Evolutionary conservation across 805 yeast genomes (phyloP).

Genomic region (Jamesozyma gamospora): DNA sequence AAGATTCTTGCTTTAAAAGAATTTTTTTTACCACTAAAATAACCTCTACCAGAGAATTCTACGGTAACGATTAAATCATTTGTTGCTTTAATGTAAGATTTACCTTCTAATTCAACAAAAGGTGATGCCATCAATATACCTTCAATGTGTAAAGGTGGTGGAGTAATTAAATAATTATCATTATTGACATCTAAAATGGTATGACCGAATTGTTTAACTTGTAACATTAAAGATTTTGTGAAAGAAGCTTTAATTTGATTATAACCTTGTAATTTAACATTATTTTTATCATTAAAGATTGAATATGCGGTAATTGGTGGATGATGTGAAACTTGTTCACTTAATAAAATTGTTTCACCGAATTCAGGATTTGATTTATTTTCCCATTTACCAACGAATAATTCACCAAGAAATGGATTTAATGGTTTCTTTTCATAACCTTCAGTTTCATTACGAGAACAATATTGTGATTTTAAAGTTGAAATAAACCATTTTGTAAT

Average conservation of each 20-base stretch:
- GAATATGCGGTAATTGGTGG: slow-evolving; percentile 94
- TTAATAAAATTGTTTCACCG: slow-evolving; percentile 70
- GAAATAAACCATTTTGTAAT: slow-evolving; percentile 89
- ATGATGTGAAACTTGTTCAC: slow-evolving; percentile 95
- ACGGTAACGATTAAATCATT: slow-evolving; percentile 67
- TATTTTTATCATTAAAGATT: slow-evolving; percentile 60
- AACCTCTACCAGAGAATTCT: slow-evolving; percentile 88
- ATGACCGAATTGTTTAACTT: slow-evolving; percentile 88
- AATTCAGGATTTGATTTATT: slow-evolving; percentile 42
- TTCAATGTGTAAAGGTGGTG: slow-evolving; percentile 97
- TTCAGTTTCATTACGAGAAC: slow-evolving; percentile 80
- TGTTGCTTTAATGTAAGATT: slow-evolving; percentile 70
- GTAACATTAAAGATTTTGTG: slow-evolving; percentile 62
- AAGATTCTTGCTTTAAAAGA: slow-evolving; percentile 78
- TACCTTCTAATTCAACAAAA: slow-evolving; percentile 88
- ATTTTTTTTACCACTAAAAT: slow-evolving; percentile 91
- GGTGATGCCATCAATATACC: slow-evolving; percentile 89
- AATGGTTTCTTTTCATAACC: slow-evolving; percentile 97
- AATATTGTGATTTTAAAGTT: slow-evolving; percentile 85
- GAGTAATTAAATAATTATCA: slow-evolving; percentile 70
- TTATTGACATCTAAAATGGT: slow-evolving; percentile 59
- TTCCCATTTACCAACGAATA: slow-evolving; percentile 83
- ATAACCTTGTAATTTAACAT: slow-evolving; percentile 73
- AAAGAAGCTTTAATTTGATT: slow-evolving; percentile 81
- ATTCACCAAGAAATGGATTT: slow-evolving; percentile 92